These are phyloP conservation scores for Leccinum longicurvipes DNA, from an alignment of 768 basidiomycete species.

Conservation along the genomic window DNA sequence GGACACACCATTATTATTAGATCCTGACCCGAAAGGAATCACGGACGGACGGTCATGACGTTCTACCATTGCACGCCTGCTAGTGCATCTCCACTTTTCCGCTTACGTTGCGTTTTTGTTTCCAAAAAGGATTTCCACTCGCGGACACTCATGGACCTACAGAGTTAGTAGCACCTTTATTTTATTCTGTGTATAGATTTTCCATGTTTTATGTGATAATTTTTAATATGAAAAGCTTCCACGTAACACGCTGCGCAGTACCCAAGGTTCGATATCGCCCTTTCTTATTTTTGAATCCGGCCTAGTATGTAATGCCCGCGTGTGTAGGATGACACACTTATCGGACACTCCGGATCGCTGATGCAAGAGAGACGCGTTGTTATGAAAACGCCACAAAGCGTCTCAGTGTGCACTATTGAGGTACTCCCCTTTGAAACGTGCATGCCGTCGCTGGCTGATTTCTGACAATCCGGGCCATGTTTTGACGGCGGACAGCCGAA, in stretches of 20 bases:
- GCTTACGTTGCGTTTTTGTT: background rate
- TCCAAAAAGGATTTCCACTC: background rate
- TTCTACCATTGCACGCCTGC: background rate
- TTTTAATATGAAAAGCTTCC: too few species aligned
- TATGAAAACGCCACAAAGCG: background rate
- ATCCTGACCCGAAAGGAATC: background rate
- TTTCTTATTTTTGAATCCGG: too few species aligned
- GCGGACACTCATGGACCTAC: background rate
- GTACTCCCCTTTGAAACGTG: too few species aligned
- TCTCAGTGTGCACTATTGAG: too few species aligned
- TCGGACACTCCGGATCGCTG: background rate
- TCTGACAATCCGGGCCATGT: too few species aligned
- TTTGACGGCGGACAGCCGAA: too few species aligned
- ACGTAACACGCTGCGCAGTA: background rate
- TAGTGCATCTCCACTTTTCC: background rate
- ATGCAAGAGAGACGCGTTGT: background rate
- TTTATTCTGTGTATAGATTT: background rate
- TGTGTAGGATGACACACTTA: background rate
- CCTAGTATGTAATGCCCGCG: background rate
- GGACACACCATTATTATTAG: too few species aligned
- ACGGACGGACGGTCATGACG: background rate
- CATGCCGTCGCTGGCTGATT: too few species aligned
- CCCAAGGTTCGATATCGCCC: background rate
- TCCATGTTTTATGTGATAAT: background rate
- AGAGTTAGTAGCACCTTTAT: background rate